A percentile compares a stretch with the other conserved stretches of the same genome.
phyloP scores from a whole-genome alignment of 495 filamentous ascomycete species.

The Neurospora sublineolata region DNA sequence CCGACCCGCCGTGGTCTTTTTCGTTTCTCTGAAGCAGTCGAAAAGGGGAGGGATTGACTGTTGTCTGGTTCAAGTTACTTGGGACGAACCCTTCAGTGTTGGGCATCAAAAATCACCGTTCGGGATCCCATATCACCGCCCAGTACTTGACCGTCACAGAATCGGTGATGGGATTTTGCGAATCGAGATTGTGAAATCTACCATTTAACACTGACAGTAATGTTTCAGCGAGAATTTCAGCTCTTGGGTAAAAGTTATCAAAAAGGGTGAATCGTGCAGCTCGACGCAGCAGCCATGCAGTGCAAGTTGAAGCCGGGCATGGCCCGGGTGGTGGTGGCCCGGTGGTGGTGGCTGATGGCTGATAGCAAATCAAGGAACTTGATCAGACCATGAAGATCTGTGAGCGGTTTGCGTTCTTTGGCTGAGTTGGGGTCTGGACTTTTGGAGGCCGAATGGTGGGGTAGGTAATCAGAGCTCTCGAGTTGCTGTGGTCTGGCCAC shows the following conservation, averaged over 20 bases:
- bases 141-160: background rate
- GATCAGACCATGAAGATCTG: background rate
- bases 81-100: background rate
- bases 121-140: background rate
- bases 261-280: background rate
- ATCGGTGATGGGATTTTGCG: background rate
- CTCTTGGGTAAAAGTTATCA: background rate
- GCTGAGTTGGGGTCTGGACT: background rate
- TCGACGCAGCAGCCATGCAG: background rate
- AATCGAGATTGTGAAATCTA: background rate
- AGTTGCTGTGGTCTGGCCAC: background rate
- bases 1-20: background rate
- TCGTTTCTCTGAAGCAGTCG: background rate
- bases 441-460: background rate
- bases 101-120: background rate
- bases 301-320: background rate
- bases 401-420: background rate
- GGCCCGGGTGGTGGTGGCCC: background rate
- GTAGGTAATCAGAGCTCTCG: background rate
- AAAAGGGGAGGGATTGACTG: background rate
- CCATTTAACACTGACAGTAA: background rate
- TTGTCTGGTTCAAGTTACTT: background rate
- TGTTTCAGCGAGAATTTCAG: background rate
- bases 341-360: background rate
- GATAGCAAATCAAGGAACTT: background rate